Conservation (phyloP, 257 asterid species). For the Vinca minor region DNA sequence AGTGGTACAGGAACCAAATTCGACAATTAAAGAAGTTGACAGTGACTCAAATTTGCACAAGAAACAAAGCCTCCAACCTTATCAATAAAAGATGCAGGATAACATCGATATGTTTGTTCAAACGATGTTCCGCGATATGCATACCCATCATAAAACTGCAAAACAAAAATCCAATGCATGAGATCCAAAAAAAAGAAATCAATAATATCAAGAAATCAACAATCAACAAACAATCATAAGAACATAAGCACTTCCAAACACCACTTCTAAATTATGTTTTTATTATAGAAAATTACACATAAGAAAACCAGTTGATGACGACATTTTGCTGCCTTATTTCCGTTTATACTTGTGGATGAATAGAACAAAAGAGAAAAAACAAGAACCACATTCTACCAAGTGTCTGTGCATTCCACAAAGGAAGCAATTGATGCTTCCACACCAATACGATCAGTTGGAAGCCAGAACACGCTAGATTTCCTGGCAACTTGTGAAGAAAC, state of each 20-base stretch:
- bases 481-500: background rate
- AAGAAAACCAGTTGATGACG: no score
- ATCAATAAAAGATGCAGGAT: slow-evolving; percentile 93
- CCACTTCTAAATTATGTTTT: background rate
- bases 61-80: slow-evolving; percentile 52
- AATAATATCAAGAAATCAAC: no score
- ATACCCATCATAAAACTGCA: slow-evolving; percentile 88
- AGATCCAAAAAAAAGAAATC: background rate
- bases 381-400: background rate
- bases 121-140: slow-evolving; percentile 91
- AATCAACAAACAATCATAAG: background rate
- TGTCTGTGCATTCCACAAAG: background rate
- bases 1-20: background rate
- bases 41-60: background rate
- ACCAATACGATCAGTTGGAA: no score
- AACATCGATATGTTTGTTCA: slow-evolving; percentile 87
- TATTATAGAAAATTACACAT: background rate
- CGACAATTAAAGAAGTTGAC: background rate
- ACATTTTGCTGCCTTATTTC: no score
- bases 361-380: background rate
- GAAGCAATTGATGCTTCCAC: background rate
- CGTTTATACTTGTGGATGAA: background rate
- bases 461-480: background rate
- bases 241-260: background rate
- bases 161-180: background rate